Conservation (phyloP, 192 early-diverging fungal species). For the Phycomyces nitens region DNA sequence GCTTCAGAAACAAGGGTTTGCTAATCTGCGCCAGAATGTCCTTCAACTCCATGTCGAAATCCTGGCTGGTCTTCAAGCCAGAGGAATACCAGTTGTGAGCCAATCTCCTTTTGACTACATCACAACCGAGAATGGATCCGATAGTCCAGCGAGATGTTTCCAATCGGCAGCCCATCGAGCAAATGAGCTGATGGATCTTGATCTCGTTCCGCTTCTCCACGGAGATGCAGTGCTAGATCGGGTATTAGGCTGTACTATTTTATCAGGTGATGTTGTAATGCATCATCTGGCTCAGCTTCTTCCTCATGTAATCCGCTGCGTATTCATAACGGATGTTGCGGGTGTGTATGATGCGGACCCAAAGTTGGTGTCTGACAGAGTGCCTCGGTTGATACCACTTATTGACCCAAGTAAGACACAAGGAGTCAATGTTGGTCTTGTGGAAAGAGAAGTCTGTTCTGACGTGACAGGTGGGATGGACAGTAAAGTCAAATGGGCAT, state of each 20-base stretch:
- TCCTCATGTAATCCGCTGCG: conserved; percentile 14
- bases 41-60: conserved; percentile 16
- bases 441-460: no score
- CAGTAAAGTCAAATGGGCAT: conserved; percentile 33
- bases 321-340: conserved; percentile 35
- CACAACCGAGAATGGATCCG: conserved; percentile 8
- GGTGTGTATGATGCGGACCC: conserved; percentile 35
- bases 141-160: neutral
- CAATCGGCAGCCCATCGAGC: conserved; percentile 3
- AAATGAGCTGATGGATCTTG: conserved; percentile 10
- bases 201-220: conserved; percentile 30
- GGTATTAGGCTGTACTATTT: conserved; percentile 25
- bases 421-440: no score
- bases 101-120: conserved; percentile 30
- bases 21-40: conserved; percentile 12
- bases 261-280: conserved; percentile 36
- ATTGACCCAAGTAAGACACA: neutral
- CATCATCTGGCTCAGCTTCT: conserved; percentile 18
- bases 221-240: conserved; percentile 35
- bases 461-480: conserved; percentile 39
- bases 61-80: neutral
- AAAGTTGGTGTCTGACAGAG: conserved; percentile 9
- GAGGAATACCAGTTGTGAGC: conserved; percentile 19
- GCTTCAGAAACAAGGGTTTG: conserved; percentile 1
- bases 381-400: conserved; percentile 8